A percentile compares a stretch with the other conserved stretches of the same genome.
Conservation (phyloP, 2,329 filamentous ascomycete species). For the Didymella exigua region DNA sequence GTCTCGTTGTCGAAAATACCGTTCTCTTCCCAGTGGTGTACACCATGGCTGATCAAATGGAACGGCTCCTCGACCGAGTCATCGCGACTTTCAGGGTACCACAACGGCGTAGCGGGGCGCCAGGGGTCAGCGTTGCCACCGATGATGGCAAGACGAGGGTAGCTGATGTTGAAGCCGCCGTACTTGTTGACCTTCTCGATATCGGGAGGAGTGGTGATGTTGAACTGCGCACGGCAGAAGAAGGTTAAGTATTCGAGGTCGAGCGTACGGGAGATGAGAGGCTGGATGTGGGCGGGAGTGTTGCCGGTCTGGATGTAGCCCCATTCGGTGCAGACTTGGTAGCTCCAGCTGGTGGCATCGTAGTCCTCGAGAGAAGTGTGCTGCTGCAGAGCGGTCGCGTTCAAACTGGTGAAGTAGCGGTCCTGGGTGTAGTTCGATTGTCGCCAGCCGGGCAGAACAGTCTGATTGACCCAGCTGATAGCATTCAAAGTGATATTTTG, state of each 20-base stretch:
- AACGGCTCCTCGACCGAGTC: slow-evolving; percentile 72
- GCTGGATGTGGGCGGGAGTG: slow-evolving; percentile 66
- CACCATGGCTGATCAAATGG: slow-evolving; percentile 72
- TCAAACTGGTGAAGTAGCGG: slow-evolving; percentile 58
- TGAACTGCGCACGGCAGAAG: slow-evolving; percentile 71
- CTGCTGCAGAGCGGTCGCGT: slow-evolving; percentile 44
- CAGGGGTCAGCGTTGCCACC: slow-evolving; percentile 82
- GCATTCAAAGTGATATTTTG: slow-evolving; percentile 62
- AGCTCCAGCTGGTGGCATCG: slow-evolving; percentile 56
- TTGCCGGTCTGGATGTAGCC: slow-evolving; percentile 78
- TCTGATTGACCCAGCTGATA: slow-evolving; percentile 60
- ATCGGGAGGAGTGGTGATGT: slow-evolving; percentile 68
- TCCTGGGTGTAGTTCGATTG: slow-evolving; percentile 51
- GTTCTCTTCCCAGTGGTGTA: slow-evolving; percentile 83
- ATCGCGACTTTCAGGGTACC: slow-evolving; percentile 62
- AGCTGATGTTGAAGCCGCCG: slow-evolving; percentile 74
- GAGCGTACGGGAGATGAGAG: slow-evolving; percentile 73
- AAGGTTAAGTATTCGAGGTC: slow-evolving; percentile 66
- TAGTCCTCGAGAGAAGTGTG: slow-evolving; percentile 28
- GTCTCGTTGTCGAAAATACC: slow-evolving; percentile 69
- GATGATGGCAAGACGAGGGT: slow-evolving; percentile 75
- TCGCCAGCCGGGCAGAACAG: slow-evolving; percentile 49
- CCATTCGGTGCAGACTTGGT: slow-evolving; percentile 65
- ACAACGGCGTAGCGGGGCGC: slow-evolving; percentile 74
- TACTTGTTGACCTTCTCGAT: slow-evolving; percentile 74